phyloP scores from a whole-genome alignment of 768 basidiomycete genomes.

The Candolleomyces efflorescens region DNA sequence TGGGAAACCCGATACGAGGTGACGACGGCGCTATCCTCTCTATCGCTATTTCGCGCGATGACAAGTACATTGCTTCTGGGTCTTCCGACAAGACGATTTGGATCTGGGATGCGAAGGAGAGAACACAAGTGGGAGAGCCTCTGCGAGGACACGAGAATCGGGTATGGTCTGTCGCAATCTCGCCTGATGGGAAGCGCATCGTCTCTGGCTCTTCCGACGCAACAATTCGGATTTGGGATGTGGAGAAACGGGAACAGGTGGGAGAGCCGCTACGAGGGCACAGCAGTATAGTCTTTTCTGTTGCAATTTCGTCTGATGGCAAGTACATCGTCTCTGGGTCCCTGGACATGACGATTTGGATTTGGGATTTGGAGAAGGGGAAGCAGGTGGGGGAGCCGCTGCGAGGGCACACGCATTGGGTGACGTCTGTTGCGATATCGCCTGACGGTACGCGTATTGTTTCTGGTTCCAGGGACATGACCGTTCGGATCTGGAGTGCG shows the following conservation, averaged over 20 bases:
- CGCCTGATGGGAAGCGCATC: slow-evolving; percentile 19
- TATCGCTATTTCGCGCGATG: slow-evolving; percentile 14
- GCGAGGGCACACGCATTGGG: no score
- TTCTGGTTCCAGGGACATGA: no score
- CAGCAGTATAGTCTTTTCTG: no score
- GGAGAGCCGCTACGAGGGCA: no score
- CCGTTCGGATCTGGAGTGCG: slow-evolving; percentile 13
- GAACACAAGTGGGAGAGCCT: not conserved
- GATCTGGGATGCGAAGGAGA: slow-evolving; percentile 2
- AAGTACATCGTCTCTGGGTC: no score
- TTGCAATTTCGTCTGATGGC: no score
- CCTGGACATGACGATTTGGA: no score
- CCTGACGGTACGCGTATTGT: no score
- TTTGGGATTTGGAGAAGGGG: no score
- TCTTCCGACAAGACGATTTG: slow-evolving; percentile 12
- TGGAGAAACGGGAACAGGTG: no score
- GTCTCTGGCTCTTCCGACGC: slow-evolving; percentile 28
- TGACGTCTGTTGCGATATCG: no score
- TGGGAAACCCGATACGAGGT: slow-evolving; percentile 1
- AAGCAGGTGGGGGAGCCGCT: no score
- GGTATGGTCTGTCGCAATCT: slow-evolving; percentile 19
- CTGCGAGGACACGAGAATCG: slow-evolving; percentile 13
- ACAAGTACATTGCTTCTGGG: slow-evolving; percentile 10
- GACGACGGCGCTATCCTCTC: slow-evolving; percentile 9
- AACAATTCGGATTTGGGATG: slow-evolving; percentile 1